Percentiles rank a stretch among this genome's conserved stretches.
Conservation (phyloP, 2,329 filamentous ascomycete species). For the Ascochyta pisi region DNA sequence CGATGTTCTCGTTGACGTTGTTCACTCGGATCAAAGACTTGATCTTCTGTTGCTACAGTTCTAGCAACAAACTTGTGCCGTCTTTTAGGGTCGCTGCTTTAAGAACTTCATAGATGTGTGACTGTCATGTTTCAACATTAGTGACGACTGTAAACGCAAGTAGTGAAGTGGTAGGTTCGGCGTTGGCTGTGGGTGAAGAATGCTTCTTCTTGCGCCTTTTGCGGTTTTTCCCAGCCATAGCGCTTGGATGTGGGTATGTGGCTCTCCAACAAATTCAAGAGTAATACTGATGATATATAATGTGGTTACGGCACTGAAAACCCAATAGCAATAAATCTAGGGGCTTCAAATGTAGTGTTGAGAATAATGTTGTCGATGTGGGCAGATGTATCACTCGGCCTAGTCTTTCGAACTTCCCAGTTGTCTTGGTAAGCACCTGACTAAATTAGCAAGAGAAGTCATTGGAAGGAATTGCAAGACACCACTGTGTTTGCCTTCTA, state of each 20-base stretch:
- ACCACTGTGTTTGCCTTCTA: no score
- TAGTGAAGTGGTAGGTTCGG: neutral
- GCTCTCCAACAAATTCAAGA: neutral
- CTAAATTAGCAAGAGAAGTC: no score
- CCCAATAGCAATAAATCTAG: no score
- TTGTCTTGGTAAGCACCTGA: no score
- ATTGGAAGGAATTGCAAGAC: no score
- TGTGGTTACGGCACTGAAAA: no score
- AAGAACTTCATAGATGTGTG: neutral
- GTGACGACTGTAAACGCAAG: neutral
- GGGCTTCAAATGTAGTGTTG: no score
- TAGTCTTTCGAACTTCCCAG: no score
- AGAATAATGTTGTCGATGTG: no score
- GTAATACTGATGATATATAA: neutral
- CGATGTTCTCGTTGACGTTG: neutral
- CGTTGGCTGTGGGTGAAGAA: neutral
- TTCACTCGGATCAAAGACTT: neutral
- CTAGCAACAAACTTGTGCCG: neutral
- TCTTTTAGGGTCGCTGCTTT: neutral
- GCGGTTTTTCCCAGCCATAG: neutral
- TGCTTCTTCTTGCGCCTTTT: neutral
- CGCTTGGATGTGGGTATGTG: neutral
- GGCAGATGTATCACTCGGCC: no score
- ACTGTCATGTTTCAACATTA: neutral
- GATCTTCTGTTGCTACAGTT: neutral